phyloP scores from a whole-genome alignment of 345 rosid genomes.

The Ailanthus altissimus region DNA sequence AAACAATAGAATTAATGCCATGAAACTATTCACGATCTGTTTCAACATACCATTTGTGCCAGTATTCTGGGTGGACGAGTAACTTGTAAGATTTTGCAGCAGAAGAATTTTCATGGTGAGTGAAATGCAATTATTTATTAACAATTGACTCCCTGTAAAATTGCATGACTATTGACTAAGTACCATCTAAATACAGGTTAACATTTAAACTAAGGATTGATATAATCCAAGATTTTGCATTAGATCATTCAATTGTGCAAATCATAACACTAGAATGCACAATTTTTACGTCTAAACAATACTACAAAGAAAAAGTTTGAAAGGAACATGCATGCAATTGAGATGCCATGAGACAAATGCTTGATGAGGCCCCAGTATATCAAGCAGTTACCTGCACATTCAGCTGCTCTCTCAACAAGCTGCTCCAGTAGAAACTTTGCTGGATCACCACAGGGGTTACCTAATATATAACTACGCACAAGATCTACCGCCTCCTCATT shows the following conservation, averaged over 20 bases:
- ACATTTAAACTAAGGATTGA: background rate
- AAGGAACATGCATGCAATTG: background rate
- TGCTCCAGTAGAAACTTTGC: slow-evolving; percentile 84
- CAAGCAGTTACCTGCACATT: slow-evolving; percentile 65
- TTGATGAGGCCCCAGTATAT: background rate
- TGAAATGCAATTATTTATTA: background rate
- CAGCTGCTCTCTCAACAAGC: slow-evolving; percentile 83
- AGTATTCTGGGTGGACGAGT: no score
- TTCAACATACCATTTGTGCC: background rate
- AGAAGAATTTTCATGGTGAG: background rate
- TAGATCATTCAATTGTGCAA: background rate
- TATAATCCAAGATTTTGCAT: background rate
- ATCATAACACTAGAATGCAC: background rate
- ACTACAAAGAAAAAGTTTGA: background rate
- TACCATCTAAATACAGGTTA: background rate
- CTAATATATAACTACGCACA: slow-evolving; percentile 55
- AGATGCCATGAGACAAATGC: background rate
- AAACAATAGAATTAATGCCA: slow-evolving; percentile 11
- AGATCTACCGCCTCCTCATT: slow-evolving; percentile 82
- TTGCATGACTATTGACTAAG: background rate
- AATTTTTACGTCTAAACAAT: background rate
- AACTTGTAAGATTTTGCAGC: background rate
- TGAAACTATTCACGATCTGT: background rate
- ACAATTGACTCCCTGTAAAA: background rate
- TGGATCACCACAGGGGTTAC: slow-evolving; percentile 78